Base-by-base conservation (phyloP, 2,329 filamentous ascomycete genomes). In the Ophiostoma novo-ulmi region DNA sequence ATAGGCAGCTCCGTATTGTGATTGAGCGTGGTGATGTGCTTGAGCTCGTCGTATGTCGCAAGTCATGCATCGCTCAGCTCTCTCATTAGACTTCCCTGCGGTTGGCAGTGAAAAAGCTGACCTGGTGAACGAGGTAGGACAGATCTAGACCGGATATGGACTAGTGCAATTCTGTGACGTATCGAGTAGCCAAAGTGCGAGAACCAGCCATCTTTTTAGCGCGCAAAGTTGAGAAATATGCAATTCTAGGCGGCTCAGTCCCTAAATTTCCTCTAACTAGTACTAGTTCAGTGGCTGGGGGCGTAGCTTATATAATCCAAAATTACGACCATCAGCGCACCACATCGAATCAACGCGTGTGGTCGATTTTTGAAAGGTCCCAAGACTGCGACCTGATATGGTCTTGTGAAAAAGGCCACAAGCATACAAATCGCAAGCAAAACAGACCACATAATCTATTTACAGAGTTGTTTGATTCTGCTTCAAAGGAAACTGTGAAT, bases 81-180 rank as follows among this genome's bases (percentile, higher is more conserved):
- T 35, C 48, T 70, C 14, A 26, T n/a, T 20, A 26, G 41, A 17
- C 39, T 69, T 26, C 39, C 39, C 70, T 65, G 55, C 31, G 55
- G 36, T 58, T 55, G 55, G 48, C 22, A 14, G 44, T 26, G 68
- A 71, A 71, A 69, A 65, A 65, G 61, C 38, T 44, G 11, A 48
- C 44, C 44, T 48, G 44, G 44, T 7, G 44, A 17, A 48, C 44
- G 67, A 17, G n/a, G 39, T 10, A 38, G 36, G 10, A 22, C 20
- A 8, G 35, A 1, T 20, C 68, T 71, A 71, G 67, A 11, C 72
- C 26, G 6, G 17, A 38, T 35, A 5, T 1, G 20, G 55, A 1
- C 39, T 72, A 73, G 70, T 41, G 26, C 10, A 0, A 0, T 67
- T 61, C 26, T 63, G 71, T 72, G 72, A 73, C 72, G 69, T 73